phyloP scores from a whole-genome alignment of 2,329 filamentous ascomycete species.

The Knoxdaviesia capensis region DNA sequence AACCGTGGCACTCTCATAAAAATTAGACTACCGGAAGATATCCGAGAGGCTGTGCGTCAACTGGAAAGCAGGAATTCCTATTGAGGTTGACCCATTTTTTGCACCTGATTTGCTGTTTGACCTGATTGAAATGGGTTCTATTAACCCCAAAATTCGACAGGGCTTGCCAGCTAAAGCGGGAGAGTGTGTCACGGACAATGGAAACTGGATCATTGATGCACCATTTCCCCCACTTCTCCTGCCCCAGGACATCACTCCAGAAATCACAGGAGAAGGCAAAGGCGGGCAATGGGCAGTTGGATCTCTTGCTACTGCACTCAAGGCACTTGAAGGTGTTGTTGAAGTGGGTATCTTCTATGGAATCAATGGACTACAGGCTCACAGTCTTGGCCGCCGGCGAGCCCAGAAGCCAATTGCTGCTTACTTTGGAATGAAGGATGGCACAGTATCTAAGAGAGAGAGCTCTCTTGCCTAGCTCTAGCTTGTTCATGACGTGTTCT shows the following conservation, averaged over 20 bases:
- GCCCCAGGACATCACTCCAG: constrained; percentile 18
- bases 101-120: constrained; percentile 57
- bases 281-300: constrained; percentile 36
- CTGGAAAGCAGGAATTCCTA: constrained; percentile 66
- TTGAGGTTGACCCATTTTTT: constrained; percentile 79
- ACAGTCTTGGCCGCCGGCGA: constrained; percentile 31
- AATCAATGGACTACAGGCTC: constrained; percentile 50
- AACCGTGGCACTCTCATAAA: constrained; percentile 1
- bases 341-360: constrained; percentile 87
- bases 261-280: constrained; percentile 11
- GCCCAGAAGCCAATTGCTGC: constrained; percentile 84
- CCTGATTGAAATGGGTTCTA: constrained; percentile 52
- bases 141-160: constrained; percentile 49
- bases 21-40: constrained; percentile 69
- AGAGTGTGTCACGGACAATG: constrained; percentile 42
- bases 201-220: constrained; percentile 73
- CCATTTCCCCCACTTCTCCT: constrained; percentile 61
- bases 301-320: constrained; percentile 41
- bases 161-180: constrained; percentile 61
- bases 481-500: constrained; percentile 17
- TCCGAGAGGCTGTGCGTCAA: constrained; percentile 51
- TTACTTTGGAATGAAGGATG: constrained; percentile 84
- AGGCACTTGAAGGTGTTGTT: constrained; percentile 58
- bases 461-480: too few relatives aligned
- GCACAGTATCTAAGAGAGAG: constrained; percentile 23